Evolutionary conservation across 179 eudicot genomes (phyloP).

Genomic region (Dionaea muscipula): DNA sequence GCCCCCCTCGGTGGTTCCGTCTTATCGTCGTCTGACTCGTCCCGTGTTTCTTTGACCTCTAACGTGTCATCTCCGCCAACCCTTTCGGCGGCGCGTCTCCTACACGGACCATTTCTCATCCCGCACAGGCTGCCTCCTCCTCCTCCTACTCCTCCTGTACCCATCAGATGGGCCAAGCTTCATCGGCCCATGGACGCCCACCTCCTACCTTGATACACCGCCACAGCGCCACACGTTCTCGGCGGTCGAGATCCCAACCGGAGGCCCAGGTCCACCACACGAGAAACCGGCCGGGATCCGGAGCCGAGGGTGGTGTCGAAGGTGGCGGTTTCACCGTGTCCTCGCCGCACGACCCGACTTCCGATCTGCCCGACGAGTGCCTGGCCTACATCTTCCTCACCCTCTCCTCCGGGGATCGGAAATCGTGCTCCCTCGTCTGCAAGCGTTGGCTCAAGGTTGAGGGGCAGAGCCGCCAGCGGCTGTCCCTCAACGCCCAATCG

Average conservation of each 20-base stretch:
- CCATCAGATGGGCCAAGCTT: constrained; percentile 17
- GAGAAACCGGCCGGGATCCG: neutral
- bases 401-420: constrained; percentile 44
- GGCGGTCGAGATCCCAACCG: constrained; percentile 4
- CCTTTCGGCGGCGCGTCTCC: too few relatives aligned
- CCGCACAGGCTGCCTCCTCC: neutral
- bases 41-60: too few relatives aligned
- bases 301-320: too few relatives aligned
- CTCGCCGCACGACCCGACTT: constrained; percentile 19
- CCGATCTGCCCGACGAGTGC: constrained; percentile 63
- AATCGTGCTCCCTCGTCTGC: constrained; percentile 49
- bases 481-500: constrained; percentile 43
- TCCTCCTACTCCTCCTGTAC: neutral
- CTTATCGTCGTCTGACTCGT: too few relatives aligned
- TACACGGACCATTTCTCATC: too few relatives aligned
- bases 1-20: too few relatives aligned
- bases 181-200: constrained; percentile 12
- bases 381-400: constrained; percentile 50
- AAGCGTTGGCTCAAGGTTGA: constrained; percentile 59
- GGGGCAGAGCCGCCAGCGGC: constrained; percentile 66
- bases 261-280: neutral
- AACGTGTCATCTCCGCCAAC: too few relatives aligned
- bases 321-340: too few relatives aligned
- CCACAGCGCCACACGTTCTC: constrained; percentile 6
- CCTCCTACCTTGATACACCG: constrained; percentile 11